Conservation (phyloP, 2,329 filamentous ascomycete genomes). For the Trichoderma sp. region DNA sequence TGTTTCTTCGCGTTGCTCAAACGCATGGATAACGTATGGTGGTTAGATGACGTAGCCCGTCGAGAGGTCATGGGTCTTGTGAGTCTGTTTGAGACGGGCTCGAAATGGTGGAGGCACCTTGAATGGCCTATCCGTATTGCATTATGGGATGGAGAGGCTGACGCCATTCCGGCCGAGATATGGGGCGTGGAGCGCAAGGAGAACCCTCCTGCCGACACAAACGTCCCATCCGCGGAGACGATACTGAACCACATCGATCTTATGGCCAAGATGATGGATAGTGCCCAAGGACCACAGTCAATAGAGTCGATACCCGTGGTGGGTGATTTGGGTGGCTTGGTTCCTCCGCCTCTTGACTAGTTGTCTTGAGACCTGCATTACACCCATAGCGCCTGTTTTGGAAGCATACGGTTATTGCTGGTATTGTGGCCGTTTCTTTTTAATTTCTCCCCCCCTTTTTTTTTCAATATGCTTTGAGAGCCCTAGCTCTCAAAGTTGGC, state of each 20-base stretch:
- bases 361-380: background rate
- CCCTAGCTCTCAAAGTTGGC: background rate
- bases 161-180: slow-evolving; percentile 52
- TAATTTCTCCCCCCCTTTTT: background rate
- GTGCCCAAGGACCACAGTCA: slow-evolving; percentile 29
- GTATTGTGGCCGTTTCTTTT: background rate
- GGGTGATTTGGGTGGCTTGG: slow-evolving; percentile 32
- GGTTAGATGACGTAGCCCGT: slow-evolving; percentile 64
- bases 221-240: slow-evolving; percentile 33
- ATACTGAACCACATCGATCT: slow-evolving; percentile 42
- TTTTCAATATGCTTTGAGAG: background rate
- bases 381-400: background rate
- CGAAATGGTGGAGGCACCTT: slow-evolving; percentile 58
- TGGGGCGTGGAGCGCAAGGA: slow-evolving; percentile 54
- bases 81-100: slow-evolving; percentile 55
- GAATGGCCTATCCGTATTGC: slow-evolving; percentile 60
- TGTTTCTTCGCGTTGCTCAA: slow-evolving; percentile 66
- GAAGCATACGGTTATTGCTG: background rate
- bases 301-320: slow-evolving; percentile 30
- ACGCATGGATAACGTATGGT: slow-evolving; percentile 62
- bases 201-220: slow-evolving; percentile 30
- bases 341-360: slow-evolving; percentile 34
- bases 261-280: slow-evolving; percentile 36
- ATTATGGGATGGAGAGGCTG: slow-evolving; percentile 49
- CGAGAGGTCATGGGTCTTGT: slow-evolving; percentile 64